Evolutionary conservation across 768 basidiomycete genomes (phyloP).

Genomic region (Collybiopsis confluens): DNA sequence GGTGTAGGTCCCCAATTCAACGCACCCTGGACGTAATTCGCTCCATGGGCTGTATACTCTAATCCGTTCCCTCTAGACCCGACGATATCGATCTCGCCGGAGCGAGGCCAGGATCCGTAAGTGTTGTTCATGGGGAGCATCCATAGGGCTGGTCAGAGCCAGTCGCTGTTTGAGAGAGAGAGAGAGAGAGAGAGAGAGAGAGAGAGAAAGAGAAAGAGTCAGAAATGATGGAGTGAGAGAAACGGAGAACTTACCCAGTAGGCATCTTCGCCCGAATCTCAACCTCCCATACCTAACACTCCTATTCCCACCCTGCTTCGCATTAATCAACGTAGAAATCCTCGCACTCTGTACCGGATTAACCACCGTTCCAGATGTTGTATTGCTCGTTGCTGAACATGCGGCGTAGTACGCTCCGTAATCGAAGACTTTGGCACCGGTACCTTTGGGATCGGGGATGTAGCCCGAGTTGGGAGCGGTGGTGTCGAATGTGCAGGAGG

Average conservation of each 20-base stretch:
- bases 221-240: neutral
- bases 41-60: constrained; percentile 53
- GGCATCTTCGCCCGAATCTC: constrained; percentile 83
- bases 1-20: constrained; percentile 68
- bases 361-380: constrained; percentile 60
- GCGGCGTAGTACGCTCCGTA: constrained; percentile 38
- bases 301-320: constrained; percentile 2
- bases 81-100: constrained; percentile 40
- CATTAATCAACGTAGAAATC: constrained; percentile 50
- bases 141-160: constrained; percentile 56
- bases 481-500: constrained; percentile 71
- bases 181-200: no score
- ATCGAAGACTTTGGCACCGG: constrained; percentile 26
- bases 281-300: constrained; percentile 56
- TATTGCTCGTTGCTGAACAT: constrained; percentile 66
- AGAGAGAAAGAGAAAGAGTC: constrained; percentile 1
- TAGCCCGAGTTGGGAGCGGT: constrained; percentile 41
- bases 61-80: constrained; percentile 57
- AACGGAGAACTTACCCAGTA: constrained; percentile 42
- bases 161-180: constrained; percentile 50
- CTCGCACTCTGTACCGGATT: constrained; percentile 82
- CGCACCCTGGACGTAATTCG: constrained; percentile 56
- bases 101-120: constrained; percentile 43
- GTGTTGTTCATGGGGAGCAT: constrained; percentile 24
- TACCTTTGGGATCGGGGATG: constrained; percentile 20